Conservation (phyloP, 257 asterid species). For the Jacaranda copaia region DNA sequence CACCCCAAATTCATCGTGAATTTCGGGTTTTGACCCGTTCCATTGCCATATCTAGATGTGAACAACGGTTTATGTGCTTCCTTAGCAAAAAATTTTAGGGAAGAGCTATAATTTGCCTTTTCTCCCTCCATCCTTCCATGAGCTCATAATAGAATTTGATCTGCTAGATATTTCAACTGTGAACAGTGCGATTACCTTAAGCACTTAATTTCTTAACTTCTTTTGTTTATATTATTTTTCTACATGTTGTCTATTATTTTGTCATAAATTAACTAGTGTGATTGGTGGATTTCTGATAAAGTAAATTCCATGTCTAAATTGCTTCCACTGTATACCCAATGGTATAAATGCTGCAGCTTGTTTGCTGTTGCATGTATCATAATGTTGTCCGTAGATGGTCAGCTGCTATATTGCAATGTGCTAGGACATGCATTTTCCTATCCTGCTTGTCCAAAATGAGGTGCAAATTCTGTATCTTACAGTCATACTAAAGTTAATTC, state of each 20-base stretch:
- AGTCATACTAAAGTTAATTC: not conserved
- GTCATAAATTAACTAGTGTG: too few species aligned
- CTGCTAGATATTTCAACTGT: not conserved
- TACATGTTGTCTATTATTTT: too few species aligned
- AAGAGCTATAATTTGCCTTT: not conserved
- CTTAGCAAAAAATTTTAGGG: not conserved
- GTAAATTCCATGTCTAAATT: too few species aligned
- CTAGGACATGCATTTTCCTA: not conserved
- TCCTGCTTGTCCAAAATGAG: not conserved
- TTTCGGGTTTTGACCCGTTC: too few species aligned
- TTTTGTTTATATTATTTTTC: too few species aligned
- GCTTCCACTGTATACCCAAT: too few species aligned
- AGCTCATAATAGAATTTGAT: not conserved
- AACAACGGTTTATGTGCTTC: not conserved
- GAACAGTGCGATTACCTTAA: not conserved
- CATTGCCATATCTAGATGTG: too few species aligned
- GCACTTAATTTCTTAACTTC: not conserved
- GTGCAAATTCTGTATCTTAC: not conserved
- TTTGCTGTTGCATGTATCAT: not conserved
- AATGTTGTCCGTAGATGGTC: not conserved
- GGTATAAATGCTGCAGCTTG: too few species aligned
- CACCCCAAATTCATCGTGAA: too few species aligned
- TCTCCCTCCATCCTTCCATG: not conserved
- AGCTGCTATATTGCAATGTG: not conserved
- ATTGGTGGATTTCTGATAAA: too few species aligned